phyloP scores from a whole-genome alignment of 768 basidiomycete genomes.

The Suillus paluster region DNA sequence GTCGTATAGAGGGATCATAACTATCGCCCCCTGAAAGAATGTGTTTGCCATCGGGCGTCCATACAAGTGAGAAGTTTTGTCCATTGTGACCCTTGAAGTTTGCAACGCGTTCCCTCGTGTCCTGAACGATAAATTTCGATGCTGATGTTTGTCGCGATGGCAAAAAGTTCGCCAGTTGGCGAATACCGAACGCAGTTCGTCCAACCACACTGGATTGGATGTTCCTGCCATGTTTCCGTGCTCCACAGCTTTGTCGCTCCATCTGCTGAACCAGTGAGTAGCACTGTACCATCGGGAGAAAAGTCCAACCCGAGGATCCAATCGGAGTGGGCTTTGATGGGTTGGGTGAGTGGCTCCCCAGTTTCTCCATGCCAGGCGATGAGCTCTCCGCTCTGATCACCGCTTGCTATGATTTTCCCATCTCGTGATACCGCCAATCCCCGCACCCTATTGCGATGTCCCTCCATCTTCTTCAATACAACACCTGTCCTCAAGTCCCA shows the following conservation, averaged over 20 bases:
- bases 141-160: neutral
- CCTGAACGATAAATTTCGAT: neutral
- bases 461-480: too few relatives aligned
- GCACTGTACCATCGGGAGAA: neutral
- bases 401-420: neutral
- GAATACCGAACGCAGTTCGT: neutral
- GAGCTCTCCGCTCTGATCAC: neutral
- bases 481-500: too few relatives aligned
- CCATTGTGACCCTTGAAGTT: neutral
- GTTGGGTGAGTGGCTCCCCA: neutral
- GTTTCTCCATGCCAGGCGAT: conserved; percentile 1
- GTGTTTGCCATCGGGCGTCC: neutral
- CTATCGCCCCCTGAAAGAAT: neutral
- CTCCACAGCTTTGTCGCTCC: neutral
- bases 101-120: neutral
- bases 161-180: neutral
- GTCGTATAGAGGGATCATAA: neutral
- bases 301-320: neutral
- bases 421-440: neutral
- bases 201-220: neutral
- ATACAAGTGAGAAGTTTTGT: neutral
- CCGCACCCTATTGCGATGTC: conserved; percentile 58
- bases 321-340: neutral
- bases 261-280: neutral
- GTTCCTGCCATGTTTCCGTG: neutral